Percentiles rank a stretch among this genome's conserved stretches.
Conservation (phyloP, 83 land plant species). For the Picea engelmannii region DNA sequence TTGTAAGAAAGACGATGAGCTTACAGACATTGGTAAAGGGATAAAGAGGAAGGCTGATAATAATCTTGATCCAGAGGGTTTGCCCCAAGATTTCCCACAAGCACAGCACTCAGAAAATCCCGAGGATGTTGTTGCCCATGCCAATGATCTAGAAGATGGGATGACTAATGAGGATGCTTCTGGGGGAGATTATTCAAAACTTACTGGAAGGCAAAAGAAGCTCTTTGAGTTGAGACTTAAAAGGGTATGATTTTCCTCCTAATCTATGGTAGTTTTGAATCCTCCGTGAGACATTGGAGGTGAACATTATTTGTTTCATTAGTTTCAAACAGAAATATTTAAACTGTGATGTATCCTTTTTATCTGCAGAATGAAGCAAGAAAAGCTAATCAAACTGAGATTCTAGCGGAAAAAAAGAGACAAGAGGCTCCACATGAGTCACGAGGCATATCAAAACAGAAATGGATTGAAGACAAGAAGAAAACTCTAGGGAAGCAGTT, state of each 20-base stretch:
- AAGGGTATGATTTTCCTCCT: slow-evolving; percentile 48
- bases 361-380: slow-evolving; percentile 83
- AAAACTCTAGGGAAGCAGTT: slow-evolving; percentile 85
- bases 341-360: neutral
- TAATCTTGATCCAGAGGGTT: neutral
- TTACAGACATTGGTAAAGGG: neutral
- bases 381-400: slow-evolving; percentile 87
- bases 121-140: slow-evolving; percentile 15
- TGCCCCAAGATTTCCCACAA: neutral
- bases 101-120: neutral
- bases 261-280: neutral
- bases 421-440: slow-evolving; percentile 80
- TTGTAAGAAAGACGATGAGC: neutral
- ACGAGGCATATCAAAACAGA: slow-evolving; percentile 90
- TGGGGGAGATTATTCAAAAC: slow-evolving; percentile 28
- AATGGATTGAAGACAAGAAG: slow-evolving; percentile 97
- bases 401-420: slow-evolving; percentile 86
- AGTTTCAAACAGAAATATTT: too few species aligned
- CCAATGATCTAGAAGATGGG: slow-evolving; percentile 18
- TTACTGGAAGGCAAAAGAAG: slow-evolving; percentile 77
- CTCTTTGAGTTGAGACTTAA: slow-evolving; percentile 80
- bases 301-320: too few species aligned
- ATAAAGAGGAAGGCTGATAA: slow-evolving; percentile 6
- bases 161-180: neutral
- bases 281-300: neutral